These are phyloP conservation scores for Mimosa bimucronata DNA, from an alignment of 306 rosid species.

Conservation along the genomic window DNA sequence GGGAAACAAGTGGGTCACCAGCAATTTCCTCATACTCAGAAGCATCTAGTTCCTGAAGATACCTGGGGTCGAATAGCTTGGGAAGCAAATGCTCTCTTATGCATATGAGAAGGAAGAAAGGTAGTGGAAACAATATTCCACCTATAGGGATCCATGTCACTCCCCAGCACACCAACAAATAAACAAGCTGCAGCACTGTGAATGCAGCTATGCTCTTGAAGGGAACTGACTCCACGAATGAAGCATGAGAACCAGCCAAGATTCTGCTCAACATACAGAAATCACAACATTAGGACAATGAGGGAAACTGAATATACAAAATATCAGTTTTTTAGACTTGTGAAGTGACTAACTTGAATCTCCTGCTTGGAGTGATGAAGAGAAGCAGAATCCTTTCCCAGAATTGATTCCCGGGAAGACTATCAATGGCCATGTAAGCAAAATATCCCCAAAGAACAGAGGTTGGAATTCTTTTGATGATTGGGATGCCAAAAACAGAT, in stretches of 20 bases:
- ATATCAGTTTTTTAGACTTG: neutral
- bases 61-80: slow-evolving; percentile 52
- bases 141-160: slow-evolving; percentile 88
- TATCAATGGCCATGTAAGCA: slow-evolving; percentile 92
- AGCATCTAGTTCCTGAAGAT: slow-evolving; percentile 86
- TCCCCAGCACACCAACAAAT: slow-evolving; percentile 72
- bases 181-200: slow-evolving; percentile 67
- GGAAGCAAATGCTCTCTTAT: slow-evolving; percentile 82
- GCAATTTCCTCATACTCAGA: slow-evolving; percentile 85
- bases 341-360: slow-evolving; percentile 65
- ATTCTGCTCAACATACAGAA: slow-evolving; percentile 54
- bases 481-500: slow-evolving; percentile 64
- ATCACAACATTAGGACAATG: slow-evolving; percentile 18
- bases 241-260: slow-evolving; percentile 78
- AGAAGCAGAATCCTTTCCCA: slow-evolving; percentile 91
- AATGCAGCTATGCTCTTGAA: slow-evolving; percentile 74
- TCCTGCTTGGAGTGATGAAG: slow-evolving; percentile 72
- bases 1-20: slow-evolving; percentile 47
- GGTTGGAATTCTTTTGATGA: slow-evolving; percentile 79
- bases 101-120: slow-evolving; percentile 80
- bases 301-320: neutral
- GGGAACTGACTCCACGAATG: slow-evolving; percentile 86
- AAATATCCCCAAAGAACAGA: slow-evolving; percentile 96
- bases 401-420: slow-evolving; percentile 93
- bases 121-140: slow-evolving; percentile 87